phyloP scores from a whole-genome alignment of 192 early-diverging fungal species.

The Rhizoclosmatium globosum region DNA sequence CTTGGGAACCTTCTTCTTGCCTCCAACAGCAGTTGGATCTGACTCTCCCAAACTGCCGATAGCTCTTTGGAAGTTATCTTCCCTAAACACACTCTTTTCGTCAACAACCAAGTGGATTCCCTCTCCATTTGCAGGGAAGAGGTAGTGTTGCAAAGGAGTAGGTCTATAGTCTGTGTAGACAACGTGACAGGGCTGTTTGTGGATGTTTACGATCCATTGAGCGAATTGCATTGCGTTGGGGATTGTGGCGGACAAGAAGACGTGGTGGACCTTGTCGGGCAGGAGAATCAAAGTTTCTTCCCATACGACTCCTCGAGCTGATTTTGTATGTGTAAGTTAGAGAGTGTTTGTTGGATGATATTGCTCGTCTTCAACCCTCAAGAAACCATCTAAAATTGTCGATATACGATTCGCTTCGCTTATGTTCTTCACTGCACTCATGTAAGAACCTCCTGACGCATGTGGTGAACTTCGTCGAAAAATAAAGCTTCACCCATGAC shows the following conservation, averaged over 20 bases:
- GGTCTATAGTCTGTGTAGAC: slow-evolving; percentile 98
- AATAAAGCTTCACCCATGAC: too few species aligned
- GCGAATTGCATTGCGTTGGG: slow-evolving; percentile 99
- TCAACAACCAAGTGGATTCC: slow-evolving; percentile 97
- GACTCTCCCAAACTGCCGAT: slow-evolving; percentile 73
- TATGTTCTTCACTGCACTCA: neutral
- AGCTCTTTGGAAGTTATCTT: slow-evolving; percentile 95
- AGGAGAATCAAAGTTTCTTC: slow-evolving; percentile 97
- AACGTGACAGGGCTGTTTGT: slow-evolving; percentile 97
- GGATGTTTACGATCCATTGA: slow-evolving; percentile 96
- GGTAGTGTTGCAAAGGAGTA: slow-evolving; percentile 96
- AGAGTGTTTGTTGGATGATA: too few species aligned
- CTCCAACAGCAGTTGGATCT: slow-evolving; percentile 33
- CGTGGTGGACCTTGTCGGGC: slow-evolving; percentile 90
- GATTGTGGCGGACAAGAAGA: slow-evolving; percentile 97
- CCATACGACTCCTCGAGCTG: slow-evolving; percentile 98
- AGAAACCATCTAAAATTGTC: slow-evolving; percentile 23
- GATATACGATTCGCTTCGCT: neutral
- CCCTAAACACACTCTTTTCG: slow-evolving; percentile 92
- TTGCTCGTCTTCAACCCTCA: too few species aligned
- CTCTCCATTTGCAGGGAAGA: slow-evolving; percentile 90
- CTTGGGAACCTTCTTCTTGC: slow-evolving; percentile 56
- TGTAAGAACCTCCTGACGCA: too few species aligned
- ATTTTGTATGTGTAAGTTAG: slow-evolving; percentile 21
- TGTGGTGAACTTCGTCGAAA: too few species aligned